A percentile compares a stretch with the other conserved stretches of the same genome.
phyloP scores from a whole-genome alignment of 768 basidiomycete genomes.

The Serendipita sp. region DNA sequence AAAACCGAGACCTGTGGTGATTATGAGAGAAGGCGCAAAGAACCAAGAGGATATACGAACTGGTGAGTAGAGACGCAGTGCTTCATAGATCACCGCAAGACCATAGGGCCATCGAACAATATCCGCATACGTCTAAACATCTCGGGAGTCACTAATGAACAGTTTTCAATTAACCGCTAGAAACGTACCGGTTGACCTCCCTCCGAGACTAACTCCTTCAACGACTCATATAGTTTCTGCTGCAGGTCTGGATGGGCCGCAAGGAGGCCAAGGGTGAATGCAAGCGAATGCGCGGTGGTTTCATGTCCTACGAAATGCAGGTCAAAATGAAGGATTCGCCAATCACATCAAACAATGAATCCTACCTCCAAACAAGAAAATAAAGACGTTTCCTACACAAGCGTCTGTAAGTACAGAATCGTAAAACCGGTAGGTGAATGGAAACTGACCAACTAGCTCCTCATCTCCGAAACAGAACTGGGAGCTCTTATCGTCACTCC shows the following conservation, averaged over 20 bases:
- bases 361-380: neutral
- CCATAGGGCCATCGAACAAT: neutral
- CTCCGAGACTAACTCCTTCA: neutral
- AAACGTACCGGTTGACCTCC: neutral
- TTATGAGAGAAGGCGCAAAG: neutral
- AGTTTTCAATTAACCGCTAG: neutral
- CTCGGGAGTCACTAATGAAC: neutral
- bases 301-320: slow-evolving; percentile 9
- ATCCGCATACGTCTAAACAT: neutral
- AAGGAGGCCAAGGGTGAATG: slow-evolving; percentile 14
- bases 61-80: neutral
- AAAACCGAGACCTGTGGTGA: neutral
- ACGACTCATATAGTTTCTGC: slow-evolving; percentile 6
- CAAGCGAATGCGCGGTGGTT: slow-evolving; percentile 16
- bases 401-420: neutral
- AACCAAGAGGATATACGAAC: neutral
- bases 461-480: neutral
- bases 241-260: slow-evolving; percentile 16
- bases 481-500: no score
- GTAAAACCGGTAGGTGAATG: neutral
- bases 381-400: neutral
- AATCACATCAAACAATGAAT: neutral
- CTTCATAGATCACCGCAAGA: neutral
- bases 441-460: neutral
- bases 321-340: neutral